These are phyloP conservation scores for Trichoderma endophyticum DNA, from an alignment of 2,329 filamentous ascomycete genomes.

Conservation along the genomic window DNA sequence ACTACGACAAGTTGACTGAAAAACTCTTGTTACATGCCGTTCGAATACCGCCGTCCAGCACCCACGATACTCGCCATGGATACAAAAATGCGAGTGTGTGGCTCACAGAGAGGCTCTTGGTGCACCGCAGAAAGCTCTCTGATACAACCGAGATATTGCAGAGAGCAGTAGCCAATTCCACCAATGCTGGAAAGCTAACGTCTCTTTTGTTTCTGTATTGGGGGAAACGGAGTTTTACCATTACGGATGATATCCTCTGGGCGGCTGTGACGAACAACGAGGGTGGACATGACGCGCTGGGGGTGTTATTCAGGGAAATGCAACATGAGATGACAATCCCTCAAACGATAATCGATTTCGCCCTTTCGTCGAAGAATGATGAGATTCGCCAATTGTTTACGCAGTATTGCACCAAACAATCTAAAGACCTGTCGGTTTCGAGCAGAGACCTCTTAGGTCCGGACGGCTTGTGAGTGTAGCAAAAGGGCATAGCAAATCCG, in stretches of 20 bases:
- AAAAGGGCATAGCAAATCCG: neutral
- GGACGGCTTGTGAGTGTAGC: neutral
- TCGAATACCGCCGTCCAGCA: neutral
- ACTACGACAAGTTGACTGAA: neutral
- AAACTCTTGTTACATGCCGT: neutral
- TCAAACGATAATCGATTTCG: neutral
- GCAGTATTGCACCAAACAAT: neutral
- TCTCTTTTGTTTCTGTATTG: neutral
- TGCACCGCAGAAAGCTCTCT: neutral
- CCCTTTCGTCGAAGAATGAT: neutral
- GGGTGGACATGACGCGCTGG: neutral
- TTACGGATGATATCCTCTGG: neutral
- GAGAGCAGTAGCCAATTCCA: neutral
- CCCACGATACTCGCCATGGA: neutral
- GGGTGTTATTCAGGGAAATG: neutral
- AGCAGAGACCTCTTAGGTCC: neutral
- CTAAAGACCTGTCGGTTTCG: neutral
- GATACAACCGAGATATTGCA: neutral
- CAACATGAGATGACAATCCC: neutral
- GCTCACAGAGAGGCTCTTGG: neutral
- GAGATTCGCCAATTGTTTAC: neutral
- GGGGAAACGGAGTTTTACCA: neutral
- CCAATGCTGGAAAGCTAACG: neutral
- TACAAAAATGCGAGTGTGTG: neutral
- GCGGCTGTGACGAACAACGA: neutral